Base-by-base conservation (phyloP, 805 yeast genomes). In the Metschnikowia corniflorae region DNA sequence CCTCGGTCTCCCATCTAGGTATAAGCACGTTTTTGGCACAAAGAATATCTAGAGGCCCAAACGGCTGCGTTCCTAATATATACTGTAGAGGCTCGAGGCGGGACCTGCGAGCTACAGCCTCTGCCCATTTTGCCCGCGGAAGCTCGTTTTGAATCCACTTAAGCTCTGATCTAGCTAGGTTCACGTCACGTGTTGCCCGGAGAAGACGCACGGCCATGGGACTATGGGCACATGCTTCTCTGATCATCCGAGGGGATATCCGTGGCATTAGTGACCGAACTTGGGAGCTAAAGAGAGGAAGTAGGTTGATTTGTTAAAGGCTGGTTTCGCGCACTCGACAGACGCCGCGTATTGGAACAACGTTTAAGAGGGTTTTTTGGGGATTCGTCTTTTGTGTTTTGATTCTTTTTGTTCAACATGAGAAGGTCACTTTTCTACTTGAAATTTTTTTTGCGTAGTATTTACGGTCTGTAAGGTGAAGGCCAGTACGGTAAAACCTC, bases 1-100 rank as follows among this genome's bases (percentile, higher is more conserved):
- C 95, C 56, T 91, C 97, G 0, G 98, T 91, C 55, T 91, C 98
- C 83, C 91, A 80, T 33, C 98, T 62, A 0, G 98, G 97, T 18
- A 91, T 89, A 42, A 91, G 62, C 2, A 87, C 97, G 0, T 78
- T 78, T 1, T 63, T 65, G 19, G 58, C 50, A 50, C 96, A 86
- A 17, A 50, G 39, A 4, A 91, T 70, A 9, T 74, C 76, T 32
- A 91, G 54, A 1, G 56, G 51, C 0, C 93, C 95, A 65, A 91
- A 91, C 1, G 97, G 97, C 60, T 89, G 97, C 0, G 78, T 61
- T 0, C 93, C 88, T 7, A 91, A 62, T 8, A 91, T 75, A 57
- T 91, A 89, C 57, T 91, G 97, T 27, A 91, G 58, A 0, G 98
- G 97, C 7, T 70, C 75, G 4, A 69, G 65, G 9, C 55, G 54